Percentiles rank a stretch among this genome's conserved stretches.
phyloP scores from a whole-genome alignment of 805 yeast genomes.

The Jamesozyma hellenica region DNA sequence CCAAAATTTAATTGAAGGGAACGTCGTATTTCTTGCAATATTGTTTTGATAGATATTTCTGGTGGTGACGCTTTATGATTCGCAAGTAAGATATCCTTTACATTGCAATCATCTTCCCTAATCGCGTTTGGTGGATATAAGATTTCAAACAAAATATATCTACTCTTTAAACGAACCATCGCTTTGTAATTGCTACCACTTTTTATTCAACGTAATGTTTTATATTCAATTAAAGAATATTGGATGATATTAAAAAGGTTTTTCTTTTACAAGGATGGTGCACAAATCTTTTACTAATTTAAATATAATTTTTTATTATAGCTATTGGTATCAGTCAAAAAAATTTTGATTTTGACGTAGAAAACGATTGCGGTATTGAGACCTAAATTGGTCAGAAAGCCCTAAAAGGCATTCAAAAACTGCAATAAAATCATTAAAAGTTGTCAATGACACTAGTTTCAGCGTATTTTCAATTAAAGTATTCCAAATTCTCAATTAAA shows the following conservation, averaged over 20 bases:
- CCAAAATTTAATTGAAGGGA: conserved; percentile 62
- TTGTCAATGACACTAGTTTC: too few species aligned
- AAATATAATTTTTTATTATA: too few species aligned
- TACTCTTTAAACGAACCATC: conserved; percentile 83
- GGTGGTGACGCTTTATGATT: conserved; percentile 45
- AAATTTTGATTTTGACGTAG: too few species aligned
- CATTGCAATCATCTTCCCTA: not conserved
- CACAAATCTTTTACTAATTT: too few species aligned
- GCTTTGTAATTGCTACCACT: not conserved
- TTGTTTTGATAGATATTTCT: conserved; percentile 37
- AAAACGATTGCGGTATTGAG: too few species aligned
- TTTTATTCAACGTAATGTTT: not conserved
- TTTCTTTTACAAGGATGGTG: conserved; percentile 71
- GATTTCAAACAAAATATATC: conserved; percentile 76
- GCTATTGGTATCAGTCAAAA: too few species aligned
- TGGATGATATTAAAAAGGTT: conserved; percentile 52
- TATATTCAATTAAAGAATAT: conserved; percentile 92
- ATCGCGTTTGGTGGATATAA: conserved; percentile 44
- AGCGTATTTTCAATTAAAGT: too few species aligned
- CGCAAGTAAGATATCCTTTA: conserved; percentile 28
- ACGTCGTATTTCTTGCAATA: conserved; percentile 45
- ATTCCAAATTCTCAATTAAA: too few species aligned
- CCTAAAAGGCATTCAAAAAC: not conserved
- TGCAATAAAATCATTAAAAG: too few species aligned
- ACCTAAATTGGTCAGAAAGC: too few species aligned